phyloP scores from a whole-genome alignment of 208 protist genomes.

The Polymyxa betae region DNA sequence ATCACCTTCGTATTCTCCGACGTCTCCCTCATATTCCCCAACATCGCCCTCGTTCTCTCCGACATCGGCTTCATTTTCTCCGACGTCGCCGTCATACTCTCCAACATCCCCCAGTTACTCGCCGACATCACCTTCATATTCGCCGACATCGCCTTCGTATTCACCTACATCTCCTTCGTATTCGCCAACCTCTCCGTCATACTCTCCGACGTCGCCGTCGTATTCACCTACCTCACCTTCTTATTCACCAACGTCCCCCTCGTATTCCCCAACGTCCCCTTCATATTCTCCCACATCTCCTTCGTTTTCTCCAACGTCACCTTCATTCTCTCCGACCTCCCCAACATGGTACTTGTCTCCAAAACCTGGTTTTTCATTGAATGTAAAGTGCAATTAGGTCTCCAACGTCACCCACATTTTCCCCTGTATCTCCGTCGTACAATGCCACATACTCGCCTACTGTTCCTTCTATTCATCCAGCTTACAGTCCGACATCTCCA shows the following conservation, averaged over 20 bases:
- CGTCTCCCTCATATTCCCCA: constrained; percentile 64
- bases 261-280: constrained; percentile 70
- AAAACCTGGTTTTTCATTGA: constrained; percentile 72
- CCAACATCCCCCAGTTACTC: constrained; percentile 70
- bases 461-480: constrained; percentile 52
- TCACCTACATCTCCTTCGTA: constrained; percentile 69
- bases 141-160: constrained; percentile 68
- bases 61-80: constrained; percentile 69
- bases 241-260: constrained; percentile 72
- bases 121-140: constrained; percentile 70
- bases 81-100: constrained; percentile 75
- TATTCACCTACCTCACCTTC: constrained; percentile 77
- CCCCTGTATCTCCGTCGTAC: constrained; percentile 76
- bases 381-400: constrained; percentile 73
- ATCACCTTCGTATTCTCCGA: constrained; percentile 61
- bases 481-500: constrained; percentile 63
- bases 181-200: constrained; percentile 72
- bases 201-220: constrained; percentile 70
- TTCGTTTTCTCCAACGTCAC: constrained; percentile 64
- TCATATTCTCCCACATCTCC: constrained; percentile 71
- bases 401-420: constrained; percentile 77
- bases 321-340: constrained; percentile 70
- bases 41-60: constrained; percentile 70
- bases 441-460: constrained; percentile 53
- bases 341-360: constrained; percentile 73